Conservation (phyloP, 116 monocot genomes). For the Iris pallida region DNA sequence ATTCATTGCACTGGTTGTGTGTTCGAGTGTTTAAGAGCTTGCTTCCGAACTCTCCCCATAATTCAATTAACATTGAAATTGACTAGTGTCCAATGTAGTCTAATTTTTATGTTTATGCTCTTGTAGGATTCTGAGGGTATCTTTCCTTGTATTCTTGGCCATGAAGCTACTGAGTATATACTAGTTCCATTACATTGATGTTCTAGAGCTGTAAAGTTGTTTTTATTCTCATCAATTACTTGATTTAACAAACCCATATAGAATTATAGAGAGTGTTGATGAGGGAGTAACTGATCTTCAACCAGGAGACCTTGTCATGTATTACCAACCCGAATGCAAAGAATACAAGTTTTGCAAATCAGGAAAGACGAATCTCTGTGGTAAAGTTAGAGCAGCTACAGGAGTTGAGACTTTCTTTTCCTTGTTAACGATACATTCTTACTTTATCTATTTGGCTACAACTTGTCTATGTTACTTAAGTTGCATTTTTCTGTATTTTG, state of each 20-base stretch:
- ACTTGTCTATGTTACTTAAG: too few relatives aligned
- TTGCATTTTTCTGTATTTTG: too few relatives aligned
- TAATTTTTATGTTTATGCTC: background rate
- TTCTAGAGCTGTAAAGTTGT: background rate
- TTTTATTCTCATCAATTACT: background rate
- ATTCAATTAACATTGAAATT: background rate
- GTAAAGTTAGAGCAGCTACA: constrained; percentile 90
- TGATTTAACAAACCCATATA: constrained; percentile 5
- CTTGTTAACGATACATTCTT: too few relatives aligned
- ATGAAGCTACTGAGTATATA: constrained; percentile 93
- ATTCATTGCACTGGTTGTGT: too few relatives aligned
- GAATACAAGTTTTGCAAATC: constrained; percentile 99
- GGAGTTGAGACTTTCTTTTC: constrained; percentile 31
- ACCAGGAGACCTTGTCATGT: constrained; percentile 97
- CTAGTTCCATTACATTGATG: background rate
- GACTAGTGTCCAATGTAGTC: background rate
- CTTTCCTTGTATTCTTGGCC: constrained; percentile 99
- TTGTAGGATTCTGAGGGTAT: constrained; percentile 96
- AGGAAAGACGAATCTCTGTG: constrained; percentile 96
- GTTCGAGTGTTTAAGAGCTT: too few relatives aligned
- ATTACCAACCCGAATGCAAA: constrained; percentile 94
- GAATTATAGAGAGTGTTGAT: constrained; percentile 96
- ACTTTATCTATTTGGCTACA: too few relatives aligned
- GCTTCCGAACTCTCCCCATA: too few relatives aligned
- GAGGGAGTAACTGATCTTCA: constrained; percentile 97